Base-by-base conservation (phyloP, 1,284 basidiomycete species). In the Caloboletus firmus region DNA sequence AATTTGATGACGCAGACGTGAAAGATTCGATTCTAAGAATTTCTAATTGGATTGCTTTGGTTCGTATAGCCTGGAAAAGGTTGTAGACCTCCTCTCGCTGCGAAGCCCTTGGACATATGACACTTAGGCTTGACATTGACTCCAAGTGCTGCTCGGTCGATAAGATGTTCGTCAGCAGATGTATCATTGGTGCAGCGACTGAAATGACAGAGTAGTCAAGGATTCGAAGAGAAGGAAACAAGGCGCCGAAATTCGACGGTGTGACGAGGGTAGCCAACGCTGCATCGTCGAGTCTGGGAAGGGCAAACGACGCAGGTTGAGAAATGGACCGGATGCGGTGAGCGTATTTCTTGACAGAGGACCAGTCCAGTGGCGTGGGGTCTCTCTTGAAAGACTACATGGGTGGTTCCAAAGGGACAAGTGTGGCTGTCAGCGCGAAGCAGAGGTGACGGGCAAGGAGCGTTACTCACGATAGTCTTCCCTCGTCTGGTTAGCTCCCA, bases 131-230 rank as follows among this genome's bases (percentile, higher is more conserved):
- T 10, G 52, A 65, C n/a, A 71, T 46, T 12, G 56, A 63, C 15
- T 51, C 55, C 35, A 68, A 15, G 32, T 56, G 34, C 12, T 20
- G 50, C 31, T 61, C 54, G 10, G 63, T 60, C 3, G 58, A 66
- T 20, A 72, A 36, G 42, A 70, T 11, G 10, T 54, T 28, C 3
- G 51, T 54, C 43, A 68, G 45, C 2, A 69, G n/a, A 20, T 56
- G 51, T 49, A 70, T 52, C 50, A 62, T 57, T 1, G 62, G 45
- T 18, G 54, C 56, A 17, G 54, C 26, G 18, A 60, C 60, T 0
- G 70, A 67, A 18, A 68, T 45, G 22, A 71, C 55, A 12, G 67
- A 59, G 30, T 65, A 70, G 45, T 68, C 69, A 11, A 68, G 55
- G 18, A 47, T 40, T 22, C 48, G 55, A 17, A 69, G 67, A 34